Evolutionary conservation across 1,284 basidiomycete species (phyloP).

Genomic region (Meripilus lineatus): DNA sequence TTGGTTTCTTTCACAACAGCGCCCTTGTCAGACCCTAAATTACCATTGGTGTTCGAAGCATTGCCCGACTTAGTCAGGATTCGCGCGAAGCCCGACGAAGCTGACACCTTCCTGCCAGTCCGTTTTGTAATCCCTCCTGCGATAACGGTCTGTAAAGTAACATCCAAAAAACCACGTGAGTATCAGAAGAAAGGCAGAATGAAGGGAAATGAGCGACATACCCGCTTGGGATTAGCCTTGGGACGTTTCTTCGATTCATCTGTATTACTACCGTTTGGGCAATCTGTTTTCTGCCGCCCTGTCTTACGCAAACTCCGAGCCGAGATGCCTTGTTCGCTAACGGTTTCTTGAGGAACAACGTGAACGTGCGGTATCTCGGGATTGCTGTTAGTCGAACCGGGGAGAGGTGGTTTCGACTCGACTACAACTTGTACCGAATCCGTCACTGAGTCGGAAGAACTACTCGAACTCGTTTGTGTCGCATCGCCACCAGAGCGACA

Average conservation of each 20-base stretch:
- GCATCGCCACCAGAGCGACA: too few species aligned
- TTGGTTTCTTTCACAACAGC: too few species aligned
- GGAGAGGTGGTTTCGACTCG: too few species aligned
- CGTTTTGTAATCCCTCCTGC: slow-evolving; percentile 8
- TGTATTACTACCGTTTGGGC: neutral
- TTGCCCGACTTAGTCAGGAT: neutral
- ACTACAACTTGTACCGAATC: too few species aligned
- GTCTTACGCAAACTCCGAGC: neutral
- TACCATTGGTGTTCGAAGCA: neutral
- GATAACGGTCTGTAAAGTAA: slow-evolving; percentile 8
- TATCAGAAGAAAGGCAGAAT: neutral
- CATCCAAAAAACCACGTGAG: too few species aligned
- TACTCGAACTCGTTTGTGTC: too few species aligned
- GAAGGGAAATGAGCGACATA: neutral
- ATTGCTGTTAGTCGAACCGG: too few species aligned
- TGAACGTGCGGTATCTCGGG: too few species aligned
- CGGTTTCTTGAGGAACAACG: too few species aligned
- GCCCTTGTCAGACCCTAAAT: too few species aligned
- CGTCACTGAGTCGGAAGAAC: too few species aligned
- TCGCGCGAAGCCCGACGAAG: neutral
- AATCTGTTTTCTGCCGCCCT: neutral
- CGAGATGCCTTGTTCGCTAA: neutral
- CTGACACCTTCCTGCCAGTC: neutral
- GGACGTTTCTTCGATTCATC: too few species aligned
- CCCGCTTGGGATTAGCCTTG: slow-evolving; percentile 2